Evolutionary conservation across 495 filamentous ascomycete genomes (phyloP).

Genomic region (Aspergillus campestris): DNA sequence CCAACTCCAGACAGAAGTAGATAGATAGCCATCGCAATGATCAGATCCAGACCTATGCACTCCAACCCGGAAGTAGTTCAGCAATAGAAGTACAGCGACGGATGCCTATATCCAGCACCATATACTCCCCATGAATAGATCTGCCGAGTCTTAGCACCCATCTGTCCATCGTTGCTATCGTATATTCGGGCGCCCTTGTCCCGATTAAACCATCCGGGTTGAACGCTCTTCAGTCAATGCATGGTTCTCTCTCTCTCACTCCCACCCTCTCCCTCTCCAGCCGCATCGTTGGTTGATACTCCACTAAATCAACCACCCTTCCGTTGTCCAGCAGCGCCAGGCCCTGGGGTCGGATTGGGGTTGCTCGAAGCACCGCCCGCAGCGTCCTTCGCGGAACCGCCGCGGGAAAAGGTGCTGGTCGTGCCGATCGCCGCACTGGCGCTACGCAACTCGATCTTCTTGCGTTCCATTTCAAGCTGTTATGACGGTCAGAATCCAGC

Average conservation of each 20-base stretch:
- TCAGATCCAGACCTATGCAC: no score
- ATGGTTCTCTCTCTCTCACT: neutral
- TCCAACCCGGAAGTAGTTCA: no score
- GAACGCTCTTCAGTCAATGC: no score
- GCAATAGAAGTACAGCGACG: no score
- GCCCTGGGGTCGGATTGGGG: constrained; percentile 11
- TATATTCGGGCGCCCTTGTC: no score
- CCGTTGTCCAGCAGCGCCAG: constrained; percentile 19
- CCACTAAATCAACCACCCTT: constrained; percentile 17
- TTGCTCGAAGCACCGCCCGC: constrained; percentile 4
- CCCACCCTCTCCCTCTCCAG: neutral
- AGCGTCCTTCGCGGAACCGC: constrained; percentile 2
- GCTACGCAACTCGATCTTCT: constrained; percentile 41
- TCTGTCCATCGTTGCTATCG: no score
- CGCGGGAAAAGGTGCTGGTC: constrained; percentile 26
- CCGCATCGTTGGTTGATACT: neutral
- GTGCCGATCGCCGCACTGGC: constrained; percentile 36
- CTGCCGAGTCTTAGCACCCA: no score
- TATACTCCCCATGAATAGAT: no score
- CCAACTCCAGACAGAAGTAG: no score
- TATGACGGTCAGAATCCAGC: neutral
- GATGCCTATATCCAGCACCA: no score
- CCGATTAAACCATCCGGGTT: no score
- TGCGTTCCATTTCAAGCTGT: constrained; percentile 43
- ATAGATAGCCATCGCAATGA: no score